Percentiles rank a stretch among this genome's conserved stretches.
These are phyloP conservation scores for Eucalyptus albens DNA, from an alignment of 345 rosid genomes.

Conservation along the genomic window DNA sequence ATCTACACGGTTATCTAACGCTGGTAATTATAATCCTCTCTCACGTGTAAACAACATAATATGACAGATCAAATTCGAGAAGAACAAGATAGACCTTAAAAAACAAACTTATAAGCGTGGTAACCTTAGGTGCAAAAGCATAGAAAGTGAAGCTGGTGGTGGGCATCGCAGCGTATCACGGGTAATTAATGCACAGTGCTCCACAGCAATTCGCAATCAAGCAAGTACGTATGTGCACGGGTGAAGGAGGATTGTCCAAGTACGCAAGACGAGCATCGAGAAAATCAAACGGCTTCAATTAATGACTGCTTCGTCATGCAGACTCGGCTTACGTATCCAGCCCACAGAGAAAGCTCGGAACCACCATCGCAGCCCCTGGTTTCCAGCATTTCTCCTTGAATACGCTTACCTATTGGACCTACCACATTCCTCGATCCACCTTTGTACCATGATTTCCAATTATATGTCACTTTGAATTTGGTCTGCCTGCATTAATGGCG, in stretches of 20 bases:
- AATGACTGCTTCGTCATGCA: neutral
- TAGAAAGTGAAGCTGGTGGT: neutral
- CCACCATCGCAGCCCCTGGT: neutral
- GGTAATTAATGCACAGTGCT: neutral
- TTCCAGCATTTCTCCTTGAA: neutral
- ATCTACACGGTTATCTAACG: neutral
- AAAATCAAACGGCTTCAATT: neutral
- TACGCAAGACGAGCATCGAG: neutral
- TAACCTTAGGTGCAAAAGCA: neutral
- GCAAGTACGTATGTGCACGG: neutral
- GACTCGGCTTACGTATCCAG: neutral
- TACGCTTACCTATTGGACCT: neutral
- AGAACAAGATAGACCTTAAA: neutral
- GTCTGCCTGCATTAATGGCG: neutral
- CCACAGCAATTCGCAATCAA: neutral
- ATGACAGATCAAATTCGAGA: neutral
- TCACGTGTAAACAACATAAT: neutral
- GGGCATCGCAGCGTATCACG: neutral
- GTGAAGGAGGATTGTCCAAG: neutral
- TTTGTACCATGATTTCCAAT: neutral
- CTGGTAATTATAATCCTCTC: neutral
- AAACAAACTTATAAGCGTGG: neutral
- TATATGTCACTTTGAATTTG: neutral
- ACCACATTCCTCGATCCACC: neutral
- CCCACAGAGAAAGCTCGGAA: neutral